These are phyloP conservation scores for Carallia pectinifolia DNA, from an alignment of 345 rosid genomes.

Conservation along the genomic window DNA sequence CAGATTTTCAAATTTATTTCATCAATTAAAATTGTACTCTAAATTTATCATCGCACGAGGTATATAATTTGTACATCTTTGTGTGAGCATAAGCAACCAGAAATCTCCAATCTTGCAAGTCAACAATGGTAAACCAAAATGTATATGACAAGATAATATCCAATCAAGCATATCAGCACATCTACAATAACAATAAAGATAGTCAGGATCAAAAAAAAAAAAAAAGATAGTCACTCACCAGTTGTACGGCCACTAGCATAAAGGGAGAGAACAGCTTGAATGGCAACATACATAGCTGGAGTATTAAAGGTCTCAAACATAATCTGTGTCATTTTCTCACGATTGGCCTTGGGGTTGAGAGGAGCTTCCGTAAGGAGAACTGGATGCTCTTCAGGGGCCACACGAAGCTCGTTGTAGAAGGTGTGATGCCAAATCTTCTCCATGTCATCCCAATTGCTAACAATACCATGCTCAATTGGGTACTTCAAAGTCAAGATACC, in stretches of 20 bases:
- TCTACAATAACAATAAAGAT: too few species aligned
- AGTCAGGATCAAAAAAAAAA: not conserved
- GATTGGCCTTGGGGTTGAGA: constrained; percentile 74
- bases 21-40: too few species aligned
- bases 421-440: constrained; percentile 67
- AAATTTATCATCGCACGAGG: too few species aligned
- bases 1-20: not conserved
- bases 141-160: too few species aligned
- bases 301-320: constrained; percentile 63
- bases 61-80: too few species aligned
- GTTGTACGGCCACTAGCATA: constrained; percentile 81
- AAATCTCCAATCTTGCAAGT: too few species aligned
- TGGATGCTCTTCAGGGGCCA: constrained; percentile 74
- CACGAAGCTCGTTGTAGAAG: constrained; percentile 68
- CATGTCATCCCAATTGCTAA: constrained; percentile 68
- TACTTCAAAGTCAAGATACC: constrained; percentile 62
- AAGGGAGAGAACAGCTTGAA: constrained; percentile 66
- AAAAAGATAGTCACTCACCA: constrained; percentile 33
- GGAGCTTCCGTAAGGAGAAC: constrained; percentile 79
- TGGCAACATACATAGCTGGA: constrained; percentile 61
- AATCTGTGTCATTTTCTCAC: constrained; percentile 72
- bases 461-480: constrained; percentile 64
- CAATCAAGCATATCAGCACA: too few species aligned
- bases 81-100: too few species aligned
- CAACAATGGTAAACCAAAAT: too few species aligned